Evolutionary conservation across 768 basidiomycete genomes (phyloP).

Genomic region (Collybia sordida): DNA sequence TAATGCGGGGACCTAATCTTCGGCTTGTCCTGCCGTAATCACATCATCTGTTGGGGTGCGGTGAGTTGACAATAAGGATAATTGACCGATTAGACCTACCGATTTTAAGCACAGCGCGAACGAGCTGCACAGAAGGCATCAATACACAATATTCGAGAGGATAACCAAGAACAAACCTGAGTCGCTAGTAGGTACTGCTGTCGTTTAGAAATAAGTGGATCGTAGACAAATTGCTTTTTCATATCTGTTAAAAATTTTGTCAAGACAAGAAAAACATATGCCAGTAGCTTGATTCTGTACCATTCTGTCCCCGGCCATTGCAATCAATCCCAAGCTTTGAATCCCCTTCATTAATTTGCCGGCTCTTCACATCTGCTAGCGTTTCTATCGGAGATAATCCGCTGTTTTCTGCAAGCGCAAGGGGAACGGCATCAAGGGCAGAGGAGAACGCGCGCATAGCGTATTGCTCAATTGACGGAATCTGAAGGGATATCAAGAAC

Average conservation of each 20-base stretch:
- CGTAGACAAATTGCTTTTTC: constrained; percentile 96
- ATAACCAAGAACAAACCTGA: constrained; percentile 53
- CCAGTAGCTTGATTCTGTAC: constrained; percentile 46
- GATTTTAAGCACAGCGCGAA: constrained; percentile 86
- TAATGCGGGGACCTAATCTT: constrained; percentile 44
- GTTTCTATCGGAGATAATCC: constrained; percentile 96
- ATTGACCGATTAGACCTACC: constrained; percentile 43
- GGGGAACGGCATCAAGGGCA: constrained; percentile 91
- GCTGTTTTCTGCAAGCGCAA: constrained; percentile 97
- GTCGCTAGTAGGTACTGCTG: constrained; percentile 98
- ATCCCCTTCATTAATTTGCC: constrained; percentile 86
- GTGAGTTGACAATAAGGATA: constrained; percentile 3
- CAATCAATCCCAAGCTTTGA: constrained; percentile 93
- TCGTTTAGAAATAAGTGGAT: constrained; percentile 95
- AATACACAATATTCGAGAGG: constrained; percentile 1
- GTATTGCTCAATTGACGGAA: constrained; percentile 97
- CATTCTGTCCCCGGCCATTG: constrained; percentile 80
- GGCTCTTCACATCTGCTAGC: constrained; percentile 91
- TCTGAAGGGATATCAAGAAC: constrained; percentile 40
- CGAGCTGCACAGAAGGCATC: constrained; percentile 46
- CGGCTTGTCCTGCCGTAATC: constrained; percentile 68
- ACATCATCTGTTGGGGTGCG: constrained; percentile 61
- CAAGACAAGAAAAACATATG: not conserved
- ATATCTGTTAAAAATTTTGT: constrained; percentile 65
- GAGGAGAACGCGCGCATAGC: constrained; percentile 99